phyloP scores from a whole-genome alignment of 805 yeast species.

The Starmerella potacharoeniae region DNA sequence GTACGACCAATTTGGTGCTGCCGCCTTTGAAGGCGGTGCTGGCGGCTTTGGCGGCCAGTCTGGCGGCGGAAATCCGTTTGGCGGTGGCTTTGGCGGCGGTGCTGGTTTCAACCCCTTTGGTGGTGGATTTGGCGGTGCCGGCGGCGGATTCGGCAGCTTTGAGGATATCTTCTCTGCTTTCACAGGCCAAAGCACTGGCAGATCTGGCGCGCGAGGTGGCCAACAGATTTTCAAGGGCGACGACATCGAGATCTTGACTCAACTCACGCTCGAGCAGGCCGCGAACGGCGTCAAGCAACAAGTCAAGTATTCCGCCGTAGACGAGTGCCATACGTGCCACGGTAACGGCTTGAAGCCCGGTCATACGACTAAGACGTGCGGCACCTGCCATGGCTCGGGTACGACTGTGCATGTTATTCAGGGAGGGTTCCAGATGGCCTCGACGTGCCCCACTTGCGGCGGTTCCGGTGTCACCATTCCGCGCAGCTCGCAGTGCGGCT shows the following conservation, averaged over 20 bases:
- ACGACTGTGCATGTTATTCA: slow-evolving; percentile 70
- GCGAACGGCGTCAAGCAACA: slow-evolving; percentile 62
- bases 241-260: slow-evolving; percentile 66
- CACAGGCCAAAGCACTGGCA: slow-evolving; percentile 31
- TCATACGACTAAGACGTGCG: slow-evolving; percentile 64
- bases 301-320: slow-evolving; percentile 62
- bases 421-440: slow-evolving; percentile 95
- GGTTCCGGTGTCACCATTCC: slow-evolving; percentile 79
- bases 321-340: slow-evolving; percentile 64
- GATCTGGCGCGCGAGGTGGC: slow-evolving; percentile 30
- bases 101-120: slow-evolving; percentile 29
- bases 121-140: slow-evolving; percentile 31
- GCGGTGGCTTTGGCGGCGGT: slow-evolving; percentile 32
- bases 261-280: slow-evolving; percentile 73
- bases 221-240: slow-evolving; percentile 82
- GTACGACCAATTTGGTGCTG: slow-evolving; percentile 83
- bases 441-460: slow-evolving; percentile 77
- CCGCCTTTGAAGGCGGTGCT: slow-evolving; percentile 55
- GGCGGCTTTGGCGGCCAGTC: slow-evolving; percentile 37
- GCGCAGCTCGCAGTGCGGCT: slow-evolving; percentile 53
- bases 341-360: slow-evolving; percentile 81
- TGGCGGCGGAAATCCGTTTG: slow-evolving; percentile 38
- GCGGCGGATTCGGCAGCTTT: slow-evolving; percentile 34
- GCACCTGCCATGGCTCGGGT: slow-evolving; percentile 87
- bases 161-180: slow-evolving; percentile 56